Base-by-base conservation (phyloP, 1,284 basidiomycete species). In the Schizophyllum commune region DNA sequence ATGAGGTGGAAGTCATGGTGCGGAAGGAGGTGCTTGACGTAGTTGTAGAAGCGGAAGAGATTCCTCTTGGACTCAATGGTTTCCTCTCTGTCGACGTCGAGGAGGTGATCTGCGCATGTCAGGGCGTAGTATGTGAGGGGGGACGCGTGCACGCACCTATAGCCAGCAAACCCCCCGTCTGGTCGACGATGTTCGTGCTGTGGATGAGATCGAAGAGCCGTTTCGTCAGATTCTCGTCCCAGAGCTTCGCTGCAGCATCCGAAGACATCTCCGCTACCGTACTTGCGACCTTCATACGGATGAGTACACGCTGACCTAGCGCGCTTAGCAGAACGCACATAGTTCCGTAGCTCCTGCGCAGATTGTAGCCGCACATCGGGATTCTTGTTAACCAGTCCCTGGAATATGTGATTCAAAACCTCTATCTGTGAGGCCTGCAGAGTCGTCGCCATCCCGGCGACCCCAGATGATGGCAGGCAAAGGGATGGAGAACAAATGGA, bases 11-110 rank as follows among this genome's bases (percentile, higher is more conserved):
- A 83, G 71, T 95, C 93, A 64, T 84, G 82, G 70, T 91, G 90
- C 6, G 92, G 92, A 19, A 94, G 81, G 22, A 94, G 83, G 56
- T 88, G 84, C 70, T 93, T 93, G 74, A 94, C 89, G 75, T 94
- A 95, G 76, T 94, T 94, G 79, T 91, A 95, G 74, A 94, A 91
- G 51, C 92, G 85, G 73, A 90, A 94, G 51, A 93, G 83, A 64
- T 89, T 89, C 51, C 84, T 79, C 67, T 86, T 88, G 51, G 86
- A 85, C 70, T 91, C 90, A 32, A 91, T 84, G 7, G 83, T 84
- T 70, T 91, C 88, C 70, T 90, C 90, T 47, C 83, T 83, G 51
- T 89, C 86, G 58, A 85, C 80, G 59, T 84, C 86, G 62, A 89
- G 79, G 34, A 91, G 80, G 69, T 86, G 79, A 67, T 92, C 91